Evolutionary conservation across 257 asterid genomes (phyloP), one percentile per base, ranked within the genome.

Genomic region (Lantana camara): DNA sequence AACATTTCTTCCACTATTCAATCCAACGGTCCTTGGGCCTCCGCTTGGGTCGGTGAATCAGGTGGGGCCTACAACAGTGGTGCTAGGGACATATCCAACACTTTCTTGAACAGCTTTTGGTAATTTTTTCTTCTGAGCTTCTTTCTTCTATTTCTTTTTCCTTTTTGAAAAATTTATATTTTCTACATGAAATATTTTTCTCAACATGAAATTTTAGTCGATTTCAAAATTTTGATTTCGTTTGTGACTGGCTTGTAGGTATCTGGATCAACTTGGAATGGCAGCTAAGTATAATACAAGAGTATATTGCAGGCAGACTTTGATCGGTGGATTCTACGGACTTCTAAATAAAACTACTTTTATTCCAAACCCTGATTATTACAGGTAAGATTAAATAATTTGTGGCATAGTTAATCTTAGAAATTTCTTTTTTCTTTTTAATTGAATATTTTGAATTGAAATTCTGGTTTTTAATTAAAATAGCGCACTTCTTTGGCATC

Each of bases 211-310:
- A 19, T 10, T 22, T 49, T 19, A 21, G n/a, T 47, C 15, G 29
- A 32, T 48, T 57, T 40, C 34, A 41, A 63, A 58, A 38, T 12
- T 21, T 19, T 30, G 24, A 22, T 35, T 47, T 47, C 57, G 2
- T 63, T 11, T 38, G 50, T 44, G 34, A 17, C 44, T 50, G 41
- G 29, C 54, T 63, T 64, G 38, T 76, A 94, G 99, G 99, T 90
- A 94, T 75, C 76, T 94, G 46, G 99, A 94, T 84, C 96, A 90
- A 80, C 97, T 94, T 46, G 99, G 95, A 21, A 76, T 90, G 96
- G 99, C 99, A 24, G 99, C 97, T 34, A 86, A 69, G 81, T 77
- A 88, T 44, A 69, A 64, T 9, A 90, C 95, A 20, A 83, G 76
- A 80, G 97, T 88, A 11, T 86, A 85, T 70, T 90, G 99, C 76